Evolutionary conservation across 2,329 filamentous ascomycete species (phyloP), one percentile per base, ranked within the genome.

Genomic region (Diplodia scrobiculata): DNA sequence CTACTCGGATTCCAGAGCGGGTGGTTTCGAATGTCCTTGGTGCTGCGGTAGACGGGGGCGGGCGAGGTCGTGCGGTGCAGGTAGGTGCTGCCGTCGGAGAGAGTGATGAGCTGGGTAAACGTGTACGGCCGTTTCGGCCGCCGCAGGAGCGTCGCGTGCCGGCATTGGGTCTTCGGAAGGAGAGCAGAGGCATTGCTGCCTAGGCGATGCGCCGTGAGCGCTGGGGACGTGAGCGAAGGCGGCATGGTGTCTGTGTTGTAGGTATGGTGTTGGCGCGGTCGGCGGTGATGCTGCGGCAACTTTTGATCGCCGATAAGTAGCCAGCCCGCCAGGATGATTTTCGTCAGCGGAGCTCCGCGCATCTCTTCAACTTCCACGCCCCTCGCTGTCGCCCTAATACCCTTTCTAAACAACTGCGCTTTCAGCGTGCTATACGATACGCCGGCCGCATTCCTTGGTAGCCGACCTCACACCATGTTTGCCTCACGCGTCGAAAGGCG

Each of bases 21-120:
- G 73, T 91, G 89, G 83, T 98, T 99, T 73, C 92, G 88, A 52
- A 89, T 91, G 81, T 99, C 95, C 79, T 96, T 96, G 68, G 84
- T 84, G 63, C 80, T 83, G 70, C 82, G 82, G 78, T 88, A 87
- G 67, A 89, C 80, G 7, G 87, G 82, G 25, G 80, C 72, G 0
- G 91, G 91, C 11, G 87, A 91, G 11, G 91, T 92, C 27, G 91
- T 93, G 75, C 90, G 90, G 74, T 88, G 84, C 58, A 89, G 88
- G 80, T 87, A 98, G 68, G 93, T 90, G 73, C 87, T 91, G 72
- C 95, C 95, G 82, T 99, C 95, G 48, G 90, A 91, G 70, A 98
- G 89, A 64, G 92, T 93, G 71, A 99, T 84, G 68, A 99, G 86
- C 80, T 99, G 95, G n/a, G 94, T 97, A 84, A 97, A 98, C 71